These are phyloP conservation scores for Astrothelium subdiscretum DNA, from an alignment of 495 filamentous ascomycete species.

Conservation along the genomic window DNA sequence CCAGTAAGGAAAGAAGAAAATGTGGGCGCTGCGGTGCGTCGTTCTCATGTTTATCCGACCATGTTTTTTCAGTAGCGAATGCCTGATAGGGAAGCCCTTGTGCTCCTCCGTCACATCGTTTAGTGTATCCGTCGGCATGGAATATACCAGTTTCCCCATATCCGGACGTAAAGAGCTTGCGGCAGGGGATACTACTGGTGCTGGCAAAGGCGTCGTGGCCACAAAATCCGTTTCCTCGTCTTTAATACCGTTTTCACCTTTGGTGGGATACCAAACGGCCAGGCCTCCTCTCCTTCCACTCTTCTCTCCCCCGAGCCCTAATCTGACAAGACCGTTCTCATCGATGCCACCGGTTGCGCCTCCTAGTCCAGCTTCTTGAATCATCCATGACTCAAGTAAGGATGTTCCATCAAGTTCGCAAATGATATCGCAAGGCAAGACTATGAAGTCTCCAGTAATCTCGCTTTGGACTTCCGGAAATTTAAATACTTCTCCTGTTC, in stretches of 20 bases:
- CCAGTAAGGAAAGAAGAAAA: slow-evolving; percentile 91
- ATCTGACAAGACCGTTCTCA: slow-evolving; percentile 25
- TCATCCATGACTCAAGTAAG: slow-evolving; percentile 85
- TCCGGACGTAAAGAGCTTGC: slow-evolving; percentile 49
- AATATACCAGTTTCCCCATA: slow-evolving; percentile 57
- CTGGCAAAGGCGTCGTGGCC: slow-evolving; percentile 52
- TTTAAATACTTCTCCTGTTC: slow-evolving; percentile 83
- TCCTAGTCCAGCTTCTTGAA: slow-evolving; percentile 57
- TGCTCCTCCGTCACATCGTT: slow-evolving; percentile 66
- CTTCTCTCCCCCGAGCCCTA: slow-evolving; percentile 40
- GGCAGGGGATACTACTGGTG: slow-evolving; percentile 42
- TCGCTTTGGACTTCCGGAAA: slow-evolving; percentile 28
- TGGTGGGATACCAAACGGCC: slow-evolving; percentile 80
- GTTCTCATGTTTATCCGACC: slow-evolving; percentile 64
- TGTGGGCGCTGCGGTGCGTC: slow-evolving; percentile 75
- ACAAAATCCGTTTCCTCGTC: slow-evolving; percentile 87
- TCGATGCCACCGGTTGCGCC: slow-evolving; percentile 29
- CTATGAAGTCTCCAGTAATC: slow-evolving; percentile 75
- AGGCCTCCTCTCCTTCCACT: slow-evolving; percentile 62
- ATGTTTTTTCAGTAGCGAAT: slow-evolving; percentile 58
- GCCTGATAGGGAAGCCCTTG: slow-evolving; percentile 50
- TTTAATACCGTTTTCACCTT: slow-evolving; percentile 54
- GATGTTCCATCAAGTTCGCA: slow-evolving; percentile 77
- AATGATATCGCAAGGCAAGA: slow-evolving; percentile 87
- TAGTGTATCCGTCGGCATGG: slow-evolving; percentile 71